Evolutionary conservation across 345 rosid species (phyloP).

Genomic region (Nasturtium officinale): DNA sequence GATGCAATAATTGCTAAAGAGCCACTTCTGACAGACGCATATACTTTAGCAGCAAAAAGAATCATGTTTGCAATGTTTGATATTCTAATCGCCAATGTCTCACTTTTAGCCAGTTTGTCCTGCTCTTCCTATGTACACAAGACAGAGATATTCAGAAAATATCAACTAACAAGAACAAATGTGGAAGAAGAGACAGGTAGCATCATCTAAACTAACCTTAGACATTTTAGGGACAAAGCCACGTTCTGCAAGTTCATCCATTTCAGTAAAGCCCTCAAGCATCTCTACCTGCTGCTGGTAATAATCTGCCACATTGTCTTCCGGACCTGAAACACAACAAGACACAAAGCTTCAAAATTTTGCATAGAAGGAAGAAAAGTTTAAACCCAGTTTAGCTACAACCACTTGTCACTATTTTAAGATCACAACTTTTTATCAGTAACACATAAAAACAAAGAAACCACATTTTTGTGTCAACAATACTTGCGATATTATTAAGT

Average conservation of each 20-base stretch:
- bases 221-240: constrained; percentile 92
- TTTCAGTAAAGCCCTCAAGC: constrained; percentile 95
- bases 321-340: constrained; percentile 64
- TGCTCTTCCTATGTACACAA: constrained; percentile 70
- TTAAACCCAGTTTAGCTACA: neutral
- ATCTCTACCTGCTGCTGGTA: constrained; percentile 96
- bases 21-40: constrained; percentile 87
- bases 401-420: neutral
- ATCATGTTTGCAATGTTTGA: constrained; percentile 92
- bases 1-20: constrained; percentile 96
- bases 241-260: constrained; percentile 93
- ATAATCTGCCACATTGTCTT: constrained; percentile 88
- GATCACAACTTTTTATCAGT: neutral
- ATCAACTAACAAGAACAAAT: neutral
- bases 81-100: constrained; percentile 85
- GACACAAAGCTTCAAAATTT: neutral
- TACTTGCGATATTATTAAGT: neutral
- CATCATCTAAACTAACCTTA: constrained; percentile 51
- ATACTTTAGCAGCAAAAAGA: constrained; percentile 93
- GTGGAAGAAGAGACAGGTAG: constrained; percentile 10
- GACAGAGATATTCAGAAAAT: constrained; percentile 19
- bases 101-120: constrained; percentile 83
- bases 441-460: neutral
- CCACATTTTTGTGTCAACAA: neutral
- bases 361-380: neutral